Base-by-base conservation (phyloP, 2,329 filamentous ascomycete species). In the Monilinia aucupariae region DNA sequence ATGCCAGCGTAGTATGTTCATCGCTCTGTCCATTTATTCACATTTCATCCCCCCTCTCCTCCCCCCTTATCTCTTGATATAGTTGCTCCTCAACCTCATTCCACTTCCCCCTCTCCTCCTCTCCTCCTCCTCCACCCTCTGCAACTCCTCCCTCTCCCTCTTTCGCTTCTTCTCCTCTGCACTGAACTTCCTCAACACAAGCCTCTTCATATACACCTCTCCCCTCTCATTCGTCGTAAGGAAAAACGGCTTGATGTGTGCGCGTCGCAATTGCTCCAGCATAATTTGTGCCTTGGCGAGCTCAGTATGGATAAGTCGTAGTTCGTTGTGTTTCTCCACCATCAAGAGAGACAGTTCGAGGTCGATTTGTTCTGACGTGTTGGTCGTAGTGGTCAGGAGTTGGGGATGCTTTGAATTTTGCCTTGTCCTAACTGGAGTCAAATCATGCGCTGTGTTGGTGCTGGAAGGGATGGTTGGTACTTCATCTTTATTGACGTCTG, bases 261-360 rank as follows among this genome's bases (percentile, higher is more conserved):
- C 97, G 64, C 94, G 87, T 70, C 94, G 89, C 66, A 99, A 80
- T 77, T 97, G 94, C 77, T 99, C 94, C 69, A 97, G 82, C 15
- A 92, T 91, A 67, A 92, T 80, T 78, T 97, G 92, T 73, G 92
- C 97, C 79, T 96, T 97, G 67, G 91, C 92, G 67, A 97, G 83
- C 78, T 97, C 94, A 76, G 96, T 92, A 73, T 97, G 91, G 75
- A 97, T 96, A 69, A 96, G 82, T 62, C 92, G 90, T 64, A 97
- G 78, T 78, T 99, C 94, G 72, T 94, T 87, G 76, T 99, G 94
- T 80, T 97, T 97, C 74, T 96, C 79, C 67, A 97, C 78, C 59
- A 97, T 92, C 78, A 59, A 17, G 56, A 27, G 22, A 2, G 56
- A 59, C 4, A 59, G 7, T 9, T 56, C 54, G 8, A 56, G 54